Evolutionary conservation across 257 asterid species (phyloP), one percentile per base, ranked within the genome.

Genomic region (Solanum tarijense): DNA sequence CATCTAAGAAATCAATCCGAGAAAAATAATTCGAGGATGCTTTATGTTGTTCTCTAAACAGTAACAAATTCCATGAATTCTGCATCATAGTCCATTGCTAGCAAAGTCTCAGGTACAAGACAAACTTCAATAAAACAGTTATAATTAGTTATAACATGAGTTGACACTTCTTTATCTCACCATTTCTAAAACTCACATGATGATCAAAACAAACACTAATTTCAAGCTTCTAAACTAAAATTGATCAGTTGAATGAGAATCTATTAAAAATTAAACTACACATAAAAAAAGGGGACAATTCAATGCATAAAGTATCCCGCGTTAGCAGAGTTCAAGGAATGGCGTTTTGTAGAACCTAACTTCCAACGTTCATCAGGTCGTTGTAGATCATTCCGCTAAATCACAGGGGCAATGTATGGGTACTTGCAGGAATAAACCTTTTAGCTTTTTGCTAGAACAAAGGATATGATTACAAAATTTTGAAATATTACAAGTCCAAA

Each of bases 41-140:
- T 14, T 71, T 31, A 31, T 31, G n/a, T 16, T 71, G 6, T 31
- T 78, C 84, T 12, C 84, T 55, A 36, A 34, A 87, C 65, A 46
- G 25, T 68, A 60, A 60, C 60, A 32, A 34, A 82, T 69, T 88
- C 90, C 93, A 92, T 87, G 84, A 93, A 91, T 74, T 92, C 92
- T 13, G 68, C 86, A 86, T 90, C 93, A 78, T 88, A 75, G 16
- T 10, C 87, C 73, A 86, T 81, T 1, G 92, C 90, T 75, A 74
- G 65, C 72, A 92, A 48, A 2, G 90, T 92, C 16, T 92, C 91
- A 20, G 65, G 11, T 20, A 20, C 65, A 55, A 55, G 25, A 20
- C 65, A 55, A 55, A 55, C 65, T 55, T 55, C 65, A 31, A 27
- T 27, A 12, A 29, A 68, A 25, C 72, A 65, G 72, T 25, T 12